Base-by-base conservation (phyloP, 352 stramenopile species). In the Globisporangium megalacanthum region DNA sequence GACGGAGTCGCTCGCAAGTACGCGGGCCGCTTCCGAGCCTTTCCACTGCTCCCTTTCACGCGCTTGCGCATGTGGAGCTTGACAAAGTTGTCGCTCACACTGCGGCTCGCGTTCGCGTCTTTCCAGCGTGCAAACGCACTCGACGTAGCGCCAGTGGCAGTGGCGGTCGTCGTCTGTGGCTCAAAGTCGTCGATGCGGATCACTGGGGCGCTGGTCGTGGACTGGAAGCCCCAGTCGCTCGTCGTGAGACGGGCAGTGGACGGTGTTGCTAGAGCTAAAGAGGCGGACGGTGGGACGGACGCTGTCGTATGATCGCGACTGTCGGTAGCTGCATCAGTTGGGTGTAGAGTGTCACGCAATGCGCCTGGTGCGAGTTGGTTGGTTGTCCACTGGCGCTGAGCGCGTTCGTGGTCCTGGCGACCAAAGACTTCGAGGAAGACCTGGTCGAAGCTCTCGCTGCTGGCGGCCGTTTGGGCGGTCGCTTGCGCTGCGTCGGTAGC, bases 41-140 rank as follows among this genome's bases (percentile, higher is more conserved):
- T 79, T 14, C 80, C 81, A 22, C 75, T 77, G 54, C 81, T 87
- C 9, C 80, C 80, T 49, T 81, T 86, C 50, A 89, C 72, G 13
- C 79, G 68, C 61, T 88, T 89, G 17, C 81, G 77, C 83, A 92
- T 90, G 53, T 89, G 84, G 6, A 91, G 72, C 36, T 74, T 73
- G 22, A 94, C 79, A 61, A 89, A 94, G 58, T 94, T 94, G 64
- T 86, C 72, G 58, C 79, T 86, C 11, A 92, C 76, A 2, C 54
- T 51, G 54, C 73, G 72, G 33, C 69, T 73, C 10, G 58, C 62
- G 17, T 82, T 65, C 46, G 85, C 78, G 6, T 76, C 66, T 55
- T 92, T 92, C 68, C 72, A 92, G 1, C 68, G 68, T 37, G 71
- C 67, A 58, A 90, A 88, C 29, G 70, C 65, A 47, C 25, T 35